Evolutionary conservation across 2,329 filamentous ascomycete genomes (phyloP), one percentile per base, ranked within the genome.

Genomic region (Onygenales sp.): DNA sequence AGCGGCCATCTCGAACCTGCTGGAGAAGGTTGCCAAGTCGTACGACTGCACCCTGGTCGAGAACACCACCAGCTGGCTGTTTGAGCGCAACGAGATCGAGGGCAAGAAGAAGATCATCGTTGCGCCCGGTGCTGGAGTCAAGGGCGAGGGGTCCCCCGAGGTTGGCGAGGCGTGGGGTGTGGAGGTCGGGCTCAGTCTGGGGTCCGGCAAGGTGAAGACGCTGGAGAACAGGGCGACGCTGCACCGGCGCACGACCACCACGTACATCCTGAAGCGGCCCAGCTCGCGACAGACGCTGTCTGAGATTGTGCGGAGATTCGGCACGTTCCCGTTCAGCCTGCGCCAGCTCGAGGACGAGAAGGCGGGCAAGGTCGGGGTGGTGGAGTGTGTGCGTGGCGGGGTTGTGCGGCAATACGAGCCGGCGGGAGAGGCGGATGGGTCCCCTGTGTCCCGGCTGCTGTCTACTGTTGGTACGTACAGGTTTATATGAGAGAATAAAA

Each of bases 31-130:
- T 45, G 87, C 85, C 68, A 90, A 94, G 77, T 80, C 82, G 63
- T 98, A 94, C 73, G 91, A 88, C 57, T 91, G 87, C 79, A 94
- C 85, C 70, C 76, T 97, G 31, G 89, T 98, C 53, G 93, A 98
- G 81, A 95, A 91, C 80, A 98, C 93, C 58, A 98, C 93, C 43
- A 95, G 88, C 67, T 98, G 93, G 91, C 75, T 89, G 56, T 97
- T 98, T 70, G 90, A 89, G 67, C 87, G 88, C 70, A 95, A 97
- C 74, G 93, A 98, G 74, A 97, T 98, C 59, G 93, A 98, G 77
- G 87, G 88, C 65, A 84, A 86, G 79, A 96, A 96, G 85, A 97
- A 96, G 83, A 95, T 98, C 67, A 93, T 98, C 61, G 78, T 98
- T 54, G 81, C 89, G 39, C 72, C 72, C 27, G 87, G 90, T 36